Evolutionary conservation across 2,329 filamentous ascomycete species (phyloP).

Genomic region (Elsinoe perseae): DNA sequence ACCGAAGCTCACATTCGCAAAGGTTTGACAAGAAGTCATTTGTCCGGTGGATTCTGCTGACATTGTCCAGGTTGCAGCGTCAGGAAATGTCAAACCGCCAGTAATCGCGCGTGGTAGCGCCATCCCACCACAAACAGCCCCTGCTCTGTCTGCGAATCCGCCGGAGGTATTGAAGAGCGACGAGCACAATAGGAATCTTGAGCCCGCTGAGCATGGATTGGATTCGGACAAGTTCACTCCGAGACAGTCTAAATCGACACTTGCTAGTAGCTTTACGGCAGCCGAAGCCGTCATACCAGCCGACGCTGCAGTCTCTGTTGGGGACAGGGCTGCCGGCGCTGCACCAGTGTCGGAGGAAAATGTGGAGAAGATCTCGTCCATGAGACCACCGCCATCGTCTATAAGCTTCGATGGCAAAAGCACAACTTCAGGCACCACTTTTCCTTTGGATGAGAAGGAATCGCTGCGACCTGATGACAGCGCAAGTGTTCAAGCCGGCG

Average conservation of each 20-base stretch:
- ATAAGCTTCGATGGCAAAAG: conserved; percentile 91
- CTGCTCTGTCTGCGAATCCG: not conserved
- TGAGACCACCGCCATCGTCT: conserved; percentile 65
- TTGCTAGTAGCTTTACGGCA: conserved; percentile 10
- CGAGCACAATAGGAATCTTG: conserved; percentile 15
- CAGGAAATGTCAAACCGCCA: conserved; percentile 28
- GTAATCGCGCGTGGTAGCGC: conserved; percentile 17
- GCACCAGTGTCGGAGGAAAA: conserved; percentile 33
- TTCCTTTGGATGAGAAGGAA: conserved; percentile 94
- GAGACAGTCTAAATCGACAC: conserved; percentile 9
- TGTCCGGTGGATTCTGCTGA: conserved; percentile 19
- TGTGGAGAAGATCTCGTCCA: conserved; percentile 43
- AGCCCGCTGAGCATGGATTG: conserved; percentile 22
- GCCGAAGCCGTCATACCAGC: not conserved
- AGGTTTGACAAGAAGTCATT: conserved; percentile 44
- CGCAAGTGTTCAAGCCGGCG: conserved; percentile 81
- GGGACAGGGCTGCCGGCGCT: conserved; percentile 10
- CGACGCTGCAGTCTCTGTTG: conserved; percentile 13
- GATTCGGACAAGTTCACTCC: conserved; percentile 21
- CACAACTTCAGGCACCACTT: conserved; percentile 86
- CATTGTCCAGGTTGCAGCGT: conserved; percentile 34
- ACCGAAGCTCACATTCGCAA: conserved; percentile 64
- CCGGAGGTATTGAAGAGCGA: not conserved
- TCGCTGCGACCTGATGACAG: conserved; percentile 91
- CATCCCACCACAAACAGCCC: not conserved